Base-by-base conservation (phyloP, 2,329 filamentous ascomycete species). In the Ceratocystis diversiconidia region DNA sequence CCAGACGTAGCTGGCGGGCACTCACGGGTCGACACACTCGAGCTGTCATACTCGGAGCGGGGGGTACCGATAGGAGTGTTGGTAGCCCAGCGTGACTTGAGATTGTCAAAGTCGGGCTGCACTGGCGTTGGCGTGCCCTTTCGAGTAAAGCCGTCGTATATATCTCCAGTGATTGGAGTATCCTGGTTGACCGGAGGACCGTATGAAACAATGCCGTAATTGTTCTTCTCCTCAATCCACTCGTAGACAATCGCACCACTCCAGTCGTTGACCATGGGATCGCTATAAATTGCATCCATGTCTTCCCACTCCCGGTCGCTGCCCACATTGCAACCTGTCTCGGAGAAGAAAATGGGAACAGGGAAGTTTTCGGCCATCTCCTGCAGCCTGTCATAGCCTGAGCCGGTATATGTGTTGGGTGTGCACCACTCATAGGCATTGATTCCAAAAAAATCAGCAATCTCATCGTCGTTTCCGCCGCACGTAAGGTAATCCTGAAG, bases 271-370 rank as follows among this genome's bases (percentile, higher is more conserved):
- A 81, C 76, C 90, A 95, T 95, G 2, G 89, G 75, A 0, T 79
- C 70, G 55, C 88, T 87, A 71, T 94, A 87, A 70, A 95, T 89
- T 62, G 89, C 85, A 50, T 82, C 79, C 74, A 94, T 89, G 72
- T 95, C 87, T 28, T 79, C 79, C 72, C 88, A 90, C 1, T 79
- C 76, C 55, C 87, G 81, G 0, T 86, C 85, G 1, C 76, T 76
- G 5, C 70, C 70, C 0, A 77, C 80, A 73, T 89, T 92, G 80
- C 90, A 95, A 67, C 90, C 90, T 2, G 89, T 94, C 76, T 95
- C 90, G 43, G 89, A 92, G 76, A 95, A 90, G 79, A 91, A 92
- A 71, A 94, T 90, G 22, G 89, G 90, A n/a, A 95, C 84, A 60
- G 85, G 86, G 74, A 90, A 92, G 70, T 83, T 75, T 46, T 81